Percentiles rank a stretch among this genome's conserved stretches.
These are phyloP conservation scores for Fusarium solani-melongenae DNA, from an alignment of 2,329 filamentous ascomycete species.

Conservation along the genomic window DNA sequence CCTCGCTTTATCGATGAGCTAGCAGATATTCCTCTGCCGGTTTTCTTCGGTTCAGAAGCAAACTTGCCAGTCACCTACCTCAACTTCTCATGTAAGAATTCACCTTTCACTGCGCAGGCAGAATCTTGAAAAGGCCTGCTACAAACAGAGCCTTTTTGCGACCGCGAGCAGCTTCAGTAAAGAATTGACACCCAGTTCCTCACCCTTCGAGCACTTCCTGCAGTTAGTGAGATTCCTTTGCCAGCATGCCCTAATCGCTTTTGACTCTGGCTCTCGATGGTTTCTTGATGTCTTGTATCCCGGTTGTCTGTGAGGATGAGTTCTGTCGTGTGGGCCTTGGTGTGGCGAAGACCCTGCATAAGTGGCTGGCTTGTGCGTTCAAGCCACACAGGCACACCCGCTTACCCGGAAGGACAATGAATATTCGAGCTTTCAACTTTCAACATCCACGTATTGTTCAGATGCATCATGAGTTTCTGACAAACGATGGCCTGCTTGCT, in stretches of 20 bases:
- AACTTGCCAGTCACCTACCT: conserved; percentile 6
- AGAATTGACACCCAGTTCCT: conserved; percentile 11
- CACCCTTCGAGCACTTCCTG: conserved; percentile 1
- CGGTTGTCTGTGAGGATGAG: conserved; percentile 34
- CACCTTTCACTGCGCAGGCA: conserved; percentile 31
- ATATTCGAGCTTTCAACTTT: background rate
- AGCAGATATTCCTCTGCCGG: background rate
- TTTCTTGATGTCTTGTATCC: conserved; percentile 20
- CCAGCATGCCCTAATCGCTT: conserved; percentile 17
- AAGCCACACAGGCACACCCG: conserved; percentile 26
- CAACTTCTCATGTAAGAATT: conserved; percentile 11
- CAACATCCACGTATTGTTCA: background rate
- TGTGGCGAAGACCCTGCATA: conserved; percentile 33
- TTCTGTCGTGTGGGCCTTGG: conserved; percentile 39
- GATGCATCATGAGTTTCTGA: background rate
- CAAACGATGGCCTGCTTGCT: background rate
- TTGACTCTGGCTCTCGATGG: conserved; percentile 13
- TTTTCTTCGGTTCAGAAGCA: background rate
- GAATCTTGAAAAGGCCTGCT: conserved; percentile 39
- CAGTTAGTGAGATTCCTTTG: background rate
- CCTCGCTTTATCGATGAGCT: background rate
- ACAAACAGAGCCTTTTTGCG: conserved; percentile 39
- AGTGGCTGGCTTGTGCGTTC: conserved; percentile 18
- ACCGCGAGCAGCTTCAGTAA: conserved; percentile 32
- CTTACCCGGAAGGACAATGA: conserved; percentile 8